Evolutionary conservation across 768 basidiomycete genomes (phyloP), one percentile per base, ranked within the genome.

Genomic region (Tylopilus sp.): DNA sequence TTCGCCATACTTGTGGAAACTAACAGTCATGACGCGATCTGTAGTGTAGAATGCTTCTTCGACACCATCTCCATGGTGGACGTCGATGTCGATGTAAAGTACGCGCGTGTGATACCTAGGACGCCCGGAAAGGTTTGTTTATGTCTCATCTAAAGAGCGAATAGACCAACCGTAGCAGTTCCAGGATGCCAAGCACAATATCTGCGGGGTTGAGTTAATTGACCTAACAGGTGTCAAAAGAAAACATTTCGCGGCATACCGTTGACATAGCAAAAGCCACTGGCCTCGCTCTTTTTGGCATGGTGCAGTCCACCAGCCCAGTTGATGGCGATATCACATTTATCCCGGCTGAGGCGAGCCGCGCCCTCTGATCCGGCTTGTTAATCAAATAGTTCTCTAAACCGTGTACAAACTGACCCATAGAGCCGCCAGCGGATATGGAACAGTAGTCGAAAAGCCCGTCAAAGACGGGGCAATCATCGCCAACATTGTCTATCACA

Each of bases 1-100:
- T 71, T 99, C 97, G 30, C 97, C 97, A 59, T 98, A 99, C 71
- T 98, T 98, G 69, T 99, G 97, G 72, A 98, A 97, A 62, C 91
- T 94, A 64, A 86, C 86, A 0, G 96, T 98, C 97, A 98, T 98
- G 52, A 99, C 97, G 40, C 97, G 81, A 68, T 99, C 96, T 21
- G 97, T 98, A 4, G 94, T 95, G 71, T 98, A 99, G 70, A 99
- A 99, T 1, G 97, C 97, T 71, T 99, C 97, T 68, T 99, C 97
- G 22, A 99, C 97, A 38, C 97, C 97, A 70, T 99, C 97, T 16
- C 97, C 97, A 56, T 99, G 97, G 67, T 99, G 97, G 1, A 97
- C 92, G 67, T 99, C 97, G 53, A 99, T 95, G 66, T 99, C 97
- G 60, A 99, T 94, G 72, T 99, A 99, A 21, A 99, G 78, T 26